phyloP scores from a whole-genome alignment of 768 basidiomycete species.

The Russula abietina region DNA sequence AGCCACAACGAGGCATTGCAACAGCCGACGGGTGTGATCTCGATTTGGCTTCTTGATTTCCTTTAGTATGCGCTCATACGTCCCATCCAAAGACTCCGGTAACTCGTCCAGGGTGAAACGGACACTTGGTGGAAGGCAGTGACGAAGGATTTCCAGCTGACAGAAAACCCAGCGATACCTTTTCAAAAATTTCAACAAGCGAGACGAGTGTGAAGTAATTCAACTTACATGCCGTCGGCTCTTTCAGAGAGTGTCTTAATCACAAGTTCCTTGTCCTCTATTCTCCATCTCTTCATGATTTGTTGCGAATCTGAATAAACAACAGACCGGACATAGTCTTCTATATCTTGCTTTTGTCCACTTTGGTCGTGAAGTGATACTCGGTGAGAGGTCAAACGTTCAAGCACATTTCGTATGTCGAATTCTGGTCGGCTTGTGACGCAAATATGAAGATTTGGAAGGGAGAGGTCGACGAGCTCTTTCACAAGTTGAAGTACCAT shows the following conservation, averaged over 20 bases:
- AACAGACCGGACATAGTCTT: neutral
- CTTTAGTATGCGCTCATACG: neutral
- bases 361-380: slow-evolving; percentile 1
- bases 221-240: slow-evolving; percentile 14
- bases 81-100: neutral
- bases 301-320: neutral
- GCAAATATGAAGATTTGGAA: slow-evolving; percentile 2
- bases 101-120: neutral
- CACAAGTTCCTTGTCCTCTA: neutral
- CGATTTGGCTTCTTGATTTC: neutral
- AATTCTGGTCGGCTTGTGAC: slow-evolving; percentile 12
- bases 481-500: neutral
- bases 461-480: neutral
- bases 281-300: neutral
- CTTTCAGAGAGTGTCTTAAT: neutral
- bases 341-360: slow-evolving; percentile 5
- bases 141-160: neutral
- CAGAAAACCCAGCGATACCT: slow-evolving; percentile 5
- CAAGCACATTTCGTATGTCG: slow-evolving; percentile 1
- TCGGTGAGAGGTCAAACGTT: neutral
- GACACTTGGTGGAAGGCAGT: neutral
- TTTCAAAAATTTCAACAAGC: neutral
- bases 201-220: neutral
- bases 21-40: neutral
- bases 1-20: slow-evolving; percentile 6